Percentiles rank a stretch among this genome's conserved stretches.
These are phyloP conservation scores for Aureobasidium sp. DNA, from an alignment of 2,329 filamentous ascomycete species.

Conservation along the genomic window DNA sequence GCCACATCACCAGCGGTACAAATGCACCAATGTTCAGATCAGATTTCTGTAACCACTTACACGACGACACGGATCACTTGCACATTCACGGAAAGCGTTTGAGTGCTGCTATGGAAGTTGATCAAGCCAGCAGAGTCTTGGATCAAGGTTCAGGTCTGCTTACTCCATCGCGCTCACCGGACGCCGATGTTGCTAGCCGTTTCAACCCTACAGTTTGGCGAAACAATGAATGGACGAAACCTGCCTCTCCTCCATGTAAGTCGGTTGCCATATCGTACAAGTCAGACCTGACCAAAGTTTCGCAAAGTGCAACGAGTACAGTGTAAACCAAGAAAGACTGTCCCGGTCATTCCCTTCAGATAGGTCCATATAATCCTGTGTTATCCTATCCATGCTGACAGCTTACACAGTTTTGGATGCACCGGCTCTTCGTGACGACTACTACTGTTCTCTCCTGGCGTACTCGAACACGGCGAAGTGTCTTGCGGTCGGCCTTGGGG, in stretches of 20 bases:
- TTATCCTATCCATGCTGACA: slow-evolving; percentile 27
- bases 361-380: slow-evolving; percentile 35
- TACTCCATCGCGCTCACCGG: neutral
- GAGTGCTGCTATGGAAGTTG: slow-evolving; percentile 73
- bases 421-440: slow-evolving; percentile 84
- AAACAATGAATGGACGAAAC: slow-evolving; percentile 35
- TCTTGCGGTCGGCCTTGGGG: slow-evolving; percentile 75
- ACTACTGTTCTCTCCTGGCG: slow-evolving; percentile 86
- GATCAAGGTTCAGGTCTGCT: slow-evolving; percentile 19
- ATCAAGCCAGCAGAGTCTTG: slow-evolving; percentile 61
- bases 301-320: slow-evolving; percentile 25
- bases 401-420: slow-evolving; percentile 71
- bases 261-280: slow-evolving; percentile 16
- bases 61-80: slow-evolving; percentile 51
- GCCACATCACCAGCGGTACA: slow-evolving; percentile 60
- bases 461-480: slow-evolving; percentile 70
- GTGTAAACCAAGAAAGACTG: slow-evolving; percentile 30
- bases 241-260: slow-evolving; percentile 6
- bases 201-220: slow-evolving; percentile 29
- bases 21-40: slow-evolving; percentile 60
- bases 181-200: neutral
- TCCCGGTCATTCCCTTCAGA: slow-evolving; percentile 74
- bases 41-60: slow-evolving; percentile 41
- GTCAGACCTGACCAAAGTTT: slow-evolving; percentile 18
- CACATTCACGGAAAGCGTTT: slow-evolving; percentile 67